A percentile compares a stretch with the other conserved stretches of the same genome.
Conservation (phyloP, 768 basidiomycete genomes). For the Leccinellum albellum region DNA sequence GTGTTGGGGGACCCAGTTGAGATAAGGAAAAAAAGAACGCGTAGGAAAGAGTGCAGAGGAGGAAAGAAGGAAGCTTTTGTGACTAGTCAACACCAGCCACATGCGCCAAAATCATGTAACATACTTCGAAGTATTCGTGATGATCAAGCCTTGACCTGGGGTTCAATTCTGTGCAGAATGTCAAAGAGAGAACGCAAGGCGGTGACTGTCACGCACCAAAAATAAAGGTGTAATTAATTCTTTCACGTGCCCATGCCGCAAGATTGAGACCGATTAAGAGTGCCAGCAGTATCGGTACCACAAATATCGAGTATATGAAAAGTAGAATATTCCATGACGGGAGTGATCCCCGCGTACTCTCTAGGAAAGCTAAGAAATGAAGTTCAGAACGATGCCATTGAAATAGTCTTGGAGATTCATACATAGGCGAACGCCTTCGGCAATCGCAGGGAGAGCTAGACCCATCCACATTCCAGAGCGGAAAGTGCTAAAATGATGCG, state of each 20-base stretch:
- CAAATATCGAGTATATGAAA: conserved; percentile 70
- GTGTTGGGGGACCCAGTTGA: conserved; percentile 60
- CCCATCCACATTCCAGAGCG: conserved; percentile 72
- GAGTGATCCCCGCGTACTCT: conserved; percentile 46
- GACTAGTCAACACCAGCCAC: neutral
- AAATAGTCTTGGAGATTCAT: neutral
- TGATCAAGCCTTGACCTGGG: conserved; percentile 70
- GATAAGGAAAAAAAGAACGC: conserved; percentile 83
- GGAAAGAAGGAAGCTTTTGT: conserved; percentile 64
- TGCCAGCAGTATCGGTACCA: conserved; percentile 72
- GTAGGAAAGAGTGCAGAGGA: conserved; percentile 70
- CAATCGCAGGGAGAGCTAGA: conserved; percentile 63
- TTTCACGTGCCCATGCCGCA: conserved; percentile 65
- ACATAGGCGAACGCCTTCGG: conserved; percentile 62
- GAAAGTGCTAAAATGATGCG: conserved; percentile 73
- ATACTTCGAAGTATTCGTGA: conserved; percentile 70
- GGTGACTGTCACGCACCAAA: conserved; percentile 51
- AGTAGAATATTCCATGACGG: conserved; percentile 72
- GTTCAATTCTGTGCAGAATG: conserved; percentile 54
- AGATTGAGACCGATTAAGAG: conserved; percentile 80
- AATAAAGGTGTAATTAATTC: conserved; percentile 92
- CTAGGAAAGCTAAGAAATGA: conserved; percentile 46
- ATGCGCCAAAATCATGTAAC: conserved; percentile 6
- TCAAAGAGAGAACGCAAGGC: neutral
- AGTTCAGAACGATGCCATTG: neutral